These are phyloP conservation scores for Zoysia pacifica DNA, from an alignment of 176 grass and related monocot genomes.

Conservation along the genomic window DNA sequence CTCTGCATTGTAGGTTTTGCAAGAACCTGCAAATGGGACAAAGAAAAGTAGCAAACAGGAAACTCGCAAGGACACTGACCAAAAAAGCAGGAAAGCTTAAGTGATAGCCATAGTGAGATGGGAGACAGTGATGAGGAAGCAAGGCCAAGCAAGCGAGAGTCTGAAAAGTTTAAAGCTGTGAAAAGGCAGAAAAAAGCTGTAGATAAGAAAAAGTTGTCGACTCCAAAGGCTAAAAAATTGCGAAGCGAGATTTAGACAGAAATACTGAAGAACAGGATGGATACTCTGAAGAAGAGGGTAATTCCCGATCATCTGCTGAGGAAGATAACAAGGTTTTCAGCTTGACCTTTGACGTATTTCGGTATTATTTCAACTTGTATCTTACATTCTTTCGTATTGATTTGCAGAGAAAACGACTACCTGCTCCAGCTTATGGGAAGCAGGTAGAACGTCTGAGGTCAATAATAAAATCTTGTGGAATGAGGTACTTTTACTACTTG, in stretches of 20 bases:
- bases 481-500: constrained; percentile 56
- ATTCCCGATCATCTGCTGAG: constrained; percentile 63
- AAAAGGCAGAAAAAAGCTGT: constrained; percentile 61
- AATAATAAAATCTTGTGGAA: constrained; percentile 96
- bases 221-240: constrained; percentile 60
- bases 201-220: constrained; percentile 49
- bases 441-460: constrained; percentile 79
- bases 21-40: constrained; percentile 69
- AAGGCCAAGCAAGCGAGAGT: constrained; percentile 56
- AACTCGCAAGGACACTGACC: constrained; percentile 38
- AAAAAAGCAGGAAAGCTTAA: constrained; percentile 45
- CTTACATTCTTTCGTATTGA: constrained; percentile 43
- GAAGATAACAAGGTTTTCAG: constrained; percentile 61
- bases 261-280: constrained; percentile 49
- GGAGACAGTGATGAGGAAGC: constrained; percentile 51
- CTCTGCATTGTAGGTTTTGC: constrained; percentile 55
- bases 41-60: constrained; percentile 56
- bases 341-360: constrained; percentile 20
- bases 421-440: constrained; percentile 68
- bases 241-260: constrained; percentile 45
- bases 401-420: constrained; percentile 73
- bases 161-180: constrained; percentile 56
- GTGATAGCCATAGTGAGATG: constrained; percentile 56
- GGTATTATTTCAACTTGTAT: constrained; percentile 14
- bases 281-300: constrained; percentile 51